phyloP scores from a whole-genome alignment of 352 stramenopile genomes.

The Elongisporangium senticosum region DNA sequence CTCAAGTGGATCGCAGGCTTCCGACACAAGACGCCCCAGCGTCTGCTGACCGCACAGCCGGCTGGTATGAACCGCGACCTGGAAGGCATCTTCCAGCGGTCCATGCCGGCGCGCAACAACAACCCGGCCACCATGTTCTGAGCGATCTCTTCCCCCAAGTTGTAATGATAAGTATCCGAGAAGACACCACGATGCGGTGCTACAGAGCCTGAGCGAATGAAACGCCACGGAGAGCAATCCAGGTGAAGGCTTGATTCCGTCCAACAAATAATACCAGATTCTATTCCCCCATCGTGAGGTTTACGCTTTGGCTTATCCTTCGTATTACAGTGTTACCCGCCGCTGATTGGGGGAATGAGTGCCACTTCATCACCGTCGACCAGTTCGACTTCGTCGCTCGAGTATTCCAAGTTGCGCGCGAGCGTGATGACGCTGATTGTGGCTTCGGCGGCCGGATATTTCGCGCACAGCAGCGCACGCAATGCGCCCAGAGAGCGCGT shows the following conservation, averaged over 20 bases:
- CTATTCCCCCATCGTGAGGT: not conserved
- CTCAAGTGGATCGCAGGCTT: conserved; percentile 47
- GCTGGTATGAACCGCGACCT: conserved; percentile 33
- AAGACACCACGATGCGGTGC: not conserved
- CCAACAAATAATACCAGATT: not conserved
- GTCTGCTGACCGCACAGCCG: conserved; percentile 26
- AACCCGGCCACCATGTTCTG: not conserved
- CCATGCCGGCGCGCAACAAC: conserved; percentile 16
- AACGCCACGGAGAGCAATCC: too few species aligned
- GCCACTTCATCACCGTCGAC: conserved; percentile 71
- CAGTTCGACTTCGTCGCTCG: conserved; percentile 37
- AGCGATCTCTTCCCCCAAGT: not conserved
- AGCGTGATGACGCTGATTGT: conserved; percentile 57
- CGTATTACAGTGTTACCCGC: conserved; percentile 17
- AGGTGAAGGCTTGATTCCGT: too few species aligned
- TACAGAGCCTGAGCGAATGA: too few species aligned
- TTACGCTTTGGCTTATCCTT: not conserved
- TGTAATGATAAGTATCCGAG: not conserved
- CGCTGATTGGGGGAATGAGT: conserved; percentile 79
- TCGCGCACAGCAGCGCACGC: conserved; percentile 32
- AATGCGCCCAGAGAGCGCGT: conserved; percentile 33
- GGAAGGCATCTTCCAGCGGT: conserved; percentile 70
- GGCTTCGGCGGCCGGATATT: conserved; percentile 38
- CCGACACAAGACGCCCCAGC: conserved; percentile 21
- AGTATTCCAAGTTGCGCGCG: conserved; percentile 73